These are phyloP conservation scores for Lonicera japonica DNA, from an alignment of 129 eudicot species.

Conservation along the genomic window DNA sequence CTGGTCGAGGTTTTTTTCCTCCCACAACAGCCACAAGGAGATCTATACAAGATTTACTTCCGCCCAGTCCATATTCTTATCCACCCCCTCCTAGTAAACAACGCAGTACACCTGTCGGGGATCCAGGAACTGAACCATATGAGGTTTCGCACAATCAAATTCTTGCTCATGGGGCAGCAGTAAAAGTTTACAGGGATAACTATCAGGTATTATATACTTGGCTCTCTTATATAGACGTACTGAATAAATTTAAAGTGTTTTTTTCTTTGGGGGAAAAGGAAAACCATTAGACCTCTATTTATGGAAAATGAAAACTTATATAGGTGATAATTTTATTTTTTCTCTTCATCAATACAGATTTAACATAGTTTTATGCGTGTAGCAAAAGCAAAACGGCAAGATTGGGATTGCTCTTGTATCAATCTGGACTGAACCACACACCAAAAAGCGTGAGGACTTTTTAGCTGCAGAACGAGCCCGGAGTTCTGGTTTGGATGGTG, in stretches of 20 bases:
- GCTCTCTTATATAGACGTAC: too few relatives aligned
- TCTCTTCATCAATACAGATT: too few relatives aligned
- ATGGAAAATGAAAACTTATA: too few relatives aligned
- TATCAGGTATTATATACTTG: constrained; percentile 24
- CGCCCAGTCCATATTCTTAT: neutral
- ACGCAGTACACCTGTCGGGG: constrained; percentile 10
- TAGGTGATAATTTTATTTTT: too few relatives aligned
- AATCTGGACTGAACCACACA: constrained; percentile 7
- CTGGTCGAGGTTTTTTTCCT: constrained; percentile 17
- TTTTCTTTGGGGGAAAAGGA: too few relatives aligned
- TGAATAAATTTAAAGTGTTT: too few relatives aligned
- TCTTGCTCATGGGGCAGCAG: constrained; percentile 33
- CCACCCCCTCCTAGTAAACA: neutral
- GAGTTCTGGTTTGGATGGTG: constrained; percentile 23
- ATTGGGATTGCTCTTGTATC: constrained; percentile 23
- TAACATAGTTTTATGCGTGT: neutral
- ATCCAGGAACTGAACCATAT: constrained; percentile 38
- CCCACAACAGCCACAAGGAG: too few relatives aligned
- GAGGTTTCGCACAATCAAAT: constrained; percentile 29
- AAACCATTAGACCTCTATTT: too few relatives aligned
- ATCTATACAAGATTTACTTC: neutral
- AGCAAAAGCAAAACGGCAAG: constrained; percentile 17
- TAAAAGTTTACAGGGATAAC: constrained; percentile 25
- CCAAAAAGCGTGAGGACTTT: neutral
- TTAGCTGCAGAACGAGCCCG: constrained; percentile 13